Evolutionary conservation across 345 rosid genomes (phyloP).

Genomic region (Salix purpurea): DNA sequence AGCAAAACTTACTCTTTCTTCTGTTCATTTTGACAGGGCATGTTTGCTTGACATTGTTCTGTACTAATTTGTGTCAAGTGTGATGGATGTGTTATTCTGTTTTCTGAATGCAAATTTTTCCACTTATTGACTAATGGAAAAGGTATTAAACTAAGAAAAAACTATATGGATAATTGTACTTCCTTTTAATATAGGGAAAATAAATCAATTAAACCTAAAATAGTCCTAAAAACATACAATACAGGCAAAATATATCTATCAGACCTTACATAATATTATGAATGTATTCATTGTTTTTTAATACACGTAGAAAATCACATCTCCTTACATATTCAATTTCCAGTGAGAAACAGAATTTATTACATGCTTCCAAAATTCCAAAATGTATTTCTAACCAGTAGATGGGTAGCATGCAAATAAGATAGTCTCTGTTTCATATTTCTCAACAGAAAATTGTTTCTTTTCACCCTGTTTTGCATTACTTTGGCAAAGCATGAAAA

Average conservation of each 20-base stretch:
- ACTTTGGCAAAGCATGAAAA: not conserved
- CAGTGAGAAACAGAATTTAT: not conserved
- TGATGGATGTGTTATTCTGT: not conserved
- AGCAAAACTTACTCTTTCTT: constrained; percentile 31
- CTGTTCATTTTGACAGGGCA: constrained; percentile 1
- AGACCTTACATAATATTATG: not conserved
- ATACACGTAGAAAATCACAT: not conserved
- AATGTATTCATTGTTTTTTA: too few species aligned
- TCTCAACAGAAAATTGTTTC: not conserved
- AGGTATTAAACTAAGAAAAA: too few species aligned
- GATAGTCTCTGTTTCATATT: not conserved
- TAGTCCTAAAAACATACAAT: too few species aligned
- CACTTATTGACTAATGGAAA: not conserved
- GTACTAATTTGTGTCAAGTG: not conserved
- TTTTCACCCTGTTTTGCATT: not conserved
- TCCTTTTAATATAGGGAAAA: not conserved
- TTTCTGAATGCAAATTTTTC: not conserved
- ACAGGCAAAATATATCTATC: not conserved
- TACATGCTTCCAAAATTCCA: not conserved
- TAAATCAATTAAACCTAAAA: not conserved
- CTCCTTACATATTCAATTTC: not conserved
- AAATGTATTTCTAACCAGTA: not conserved
- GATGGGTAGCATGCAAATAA: not conserved
- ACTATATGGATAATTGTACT: not conserved
- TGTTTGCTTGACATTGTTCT: not conserved